Evolutionary conservation across 805 yeast genomes (phyloP).

Genomic region (Wickerhamomyces queroliae): DNA sequence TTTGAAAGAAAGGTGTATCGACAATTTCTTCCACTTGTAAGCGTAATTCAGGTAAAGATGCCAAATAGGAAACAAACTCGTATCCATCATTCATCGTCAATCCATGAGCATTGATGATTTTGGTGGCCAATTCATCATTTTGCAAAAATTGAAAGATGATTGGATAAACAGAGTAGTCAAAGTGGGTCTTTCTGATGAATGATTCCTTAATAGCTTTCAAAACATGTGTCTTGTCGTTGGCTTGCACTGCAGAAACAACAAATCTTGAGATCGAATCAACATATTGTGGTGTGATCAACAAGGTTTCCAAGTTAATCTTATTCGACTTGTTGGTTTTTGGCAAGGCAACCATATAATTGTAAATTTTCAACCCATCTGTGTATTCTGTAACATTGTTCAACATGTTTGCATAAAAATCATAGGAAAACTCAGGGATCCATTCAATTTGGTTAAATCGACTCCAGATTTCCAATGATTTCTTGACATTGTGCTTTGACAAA

Average conservation of each 20-base stretch:
- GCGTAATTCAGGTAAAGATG: conserved; percentile 14
- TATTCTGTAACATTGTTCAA: conserved; percentile 28
- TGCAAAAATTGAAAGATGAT: conserved; percentile 26
- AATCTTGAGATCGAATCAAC: conserved; percentile 13
- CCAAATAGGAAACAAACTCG: conserved; percentile 23
- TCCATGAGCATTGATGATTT: conserved; percentile 15
- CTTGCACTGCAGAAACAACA: conserved; percentile 11
- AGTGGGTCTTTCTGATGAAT: conserved; percentile 26
- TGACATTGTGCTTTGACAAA: conserved; percentile 27
- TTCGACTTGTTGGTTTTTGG: conserved; percentile 12
- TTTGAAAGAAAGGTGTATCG: conserved; percentile 26
- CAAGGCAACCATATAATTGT: conserved; percentile 32
- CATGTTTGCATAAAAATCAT: conserved; percentile 29
- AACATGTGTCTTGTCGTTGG: conserved; percentile 23
- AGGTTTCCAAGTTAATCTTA: conserved; percentile 2
- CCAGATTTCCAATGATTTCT: conserved; percentile 31
- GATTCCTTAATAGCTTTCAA: conserved; percentile 34
- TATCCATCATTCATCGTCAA: conserved; percentile 16
- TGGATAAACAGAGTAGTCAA: conserved; percentile 27
- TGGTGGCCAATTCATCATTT: conserved; percentile 21
- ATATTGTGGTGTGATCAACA: conserved; percentile 14
- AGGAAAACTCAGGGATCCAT: conserved; percentile 36
- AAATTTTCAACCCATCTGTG: conserved; percentile 26
- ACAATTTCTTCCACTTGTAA: conserved; percentile 14
- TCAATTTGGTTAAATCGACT: conserved; percentile 28